These are phyloP conservation scores for Yueomyces sp. DNA, from an alignment of 805 yeast species.

Conservation along the genomic window DNA sequence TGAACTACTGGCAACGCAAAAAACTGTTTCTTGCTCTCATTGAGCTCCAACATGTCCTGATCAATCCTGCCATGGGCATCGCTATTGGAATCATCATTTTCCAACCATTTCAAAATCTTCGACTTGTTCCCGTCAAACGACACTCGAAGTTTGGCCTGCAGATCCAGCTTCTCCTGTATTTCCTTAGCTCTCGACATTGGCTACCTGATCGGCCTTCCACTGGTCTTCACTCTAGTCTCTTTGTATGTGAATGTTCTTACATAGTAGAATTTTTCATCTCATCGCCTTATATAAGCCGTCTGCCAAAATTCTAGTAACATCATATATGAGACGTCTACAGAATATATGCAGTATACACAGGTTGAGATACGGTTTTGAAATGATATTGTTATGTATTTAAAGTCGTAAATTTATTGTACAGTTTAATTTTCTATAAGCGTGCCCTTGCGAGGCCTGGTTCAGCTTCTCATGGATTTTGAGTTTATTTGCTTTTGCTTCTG, in stretches of 20 bases:
- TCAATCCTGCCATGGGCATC: neutral
- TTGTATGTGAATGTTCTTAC: no score
- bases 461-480: slow-evolving; percentile 8
- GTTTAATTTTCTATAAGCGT: no score
- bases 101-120: slow-evolving; percentile 20
- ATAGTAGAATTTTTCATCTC: no score
- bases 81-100: neutral
- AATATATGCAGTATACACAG: no score
- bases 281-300: no score
- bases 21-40: slow-evolving; percentile 14
- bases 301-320: no score
- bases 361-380: no score
- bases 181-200: slow-evolving; percentile 16
- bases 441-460: neutral
- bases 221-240: neutral
- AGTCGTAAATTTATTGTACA: no score
- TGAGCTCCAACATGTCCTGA: slow-evolving; percentile 4
- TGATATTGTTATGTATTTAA: no score
- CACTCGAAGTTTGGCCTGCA: slow-evolving; percentile 22
- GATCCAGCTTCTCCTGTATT: slow-evolving; percentile 20
- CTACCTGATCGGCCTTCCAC: neutral
- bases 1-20: slow-evolving; percentile 22
- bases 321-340: no score
- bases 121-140: slow-evolving; percentile 11
- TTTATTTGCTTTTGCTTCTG: slow-evolving; percentile 29